Conservation (phyloP, 2,329 filamentous ascomycete genomes). For the Raffaelea albimanens region DNA sequence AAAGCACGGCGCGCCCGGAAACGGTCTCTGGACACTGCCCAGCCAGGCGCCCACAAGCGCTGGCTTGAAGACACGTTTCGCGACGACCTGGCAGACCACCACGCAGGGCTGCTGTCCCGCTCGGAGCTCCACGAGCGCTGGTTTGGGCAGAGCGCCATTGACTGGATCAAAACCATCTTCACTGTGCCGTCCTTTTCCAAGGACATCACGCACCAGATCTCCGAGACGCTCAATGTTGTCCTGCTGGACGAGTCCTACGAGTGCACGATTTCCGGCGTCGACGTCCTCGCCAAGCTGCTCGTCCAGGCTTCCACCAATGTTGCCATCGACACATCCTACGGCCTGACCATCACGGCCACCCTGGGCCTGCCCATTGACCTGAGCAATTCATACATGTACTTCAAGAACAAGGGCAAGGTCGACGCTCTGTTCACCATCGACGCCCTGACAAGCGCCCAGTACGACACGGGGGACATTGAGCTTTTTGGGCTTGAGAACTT, state of each 20-base stretch:
- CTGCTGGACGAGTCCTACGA: not conserved
- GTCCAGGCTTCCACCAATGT: constrained; percentile 9
- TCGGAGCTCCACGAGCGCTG: not conserved
- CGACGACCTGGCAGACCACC: not conserved
- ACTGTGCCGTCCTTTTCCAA: not conserved
- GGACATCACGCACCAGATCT: not conserved
- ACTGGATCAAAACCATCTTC: not conserved
- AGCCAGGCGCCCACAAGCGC: too few species aligned
- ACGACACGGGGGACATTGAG: constrained; percentile 1
- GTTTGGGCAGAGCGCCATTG: not conserved
- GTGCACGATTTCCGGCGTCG: not conserved
- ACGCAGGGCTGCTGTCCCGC: not conserved
- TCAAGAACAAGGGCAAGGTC: constrained; percentile 4
- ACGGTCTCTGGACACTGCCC: not conserved
- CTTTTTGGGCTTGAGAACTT: constrained; percentile 6
- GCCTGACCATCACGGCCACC: not conserved
- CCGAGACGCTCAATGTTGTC: not conserved
- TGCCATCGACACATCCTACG: not conserved
- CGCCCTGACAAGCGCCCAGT: constrained; percentile 5
- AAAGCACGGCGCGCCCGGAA: not conserved
- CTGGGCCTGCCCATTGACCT: not conserved
- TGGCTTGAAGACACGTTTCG: not conserved
- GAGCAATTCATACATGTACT: not conserved
- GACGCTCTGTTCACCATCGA: constrained; percentile 5
- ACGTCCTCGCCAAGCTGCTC: not conserved